Evolutionary conservation across 106 monocot species (phyloP), one percentile per base, ranked within the genome.

Genomic region (Cymbidium sinense): DNA sequence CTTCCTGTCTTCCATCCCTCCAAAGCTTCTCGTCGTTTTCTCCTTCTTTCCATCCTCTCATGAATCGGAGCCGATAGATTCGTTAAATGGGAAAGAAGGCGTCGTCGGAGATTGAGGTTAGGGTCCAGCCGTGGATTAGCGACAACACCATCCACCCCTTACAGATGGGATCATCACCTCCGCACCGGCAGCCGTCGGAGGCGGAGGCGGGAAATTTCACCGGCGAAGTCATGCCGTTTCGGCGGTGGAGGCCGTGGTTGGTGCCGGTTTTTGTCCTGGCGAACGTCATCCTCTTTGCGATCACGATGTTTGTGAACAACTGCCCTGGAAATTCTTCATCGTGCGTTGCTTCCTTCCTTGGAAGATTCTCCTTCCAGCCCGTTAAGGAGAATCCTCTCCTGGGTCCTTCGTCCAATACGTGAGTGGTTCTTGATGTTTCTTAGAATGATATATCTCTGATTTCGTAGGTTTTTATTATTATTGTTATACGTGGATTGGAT

Each of bases 321-420:
- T 91, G 91, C 76, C 91, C 91, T 15, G 31, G 28, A 43, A 84
- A 79, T 27, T 82, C 88, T 18, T 0, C 20, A 0, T 47, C 67
- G 1, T 91, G 91, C 79, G 67, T 78, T 33, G 80, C 77, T 21
- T 33, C 77, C 8, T 79, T 70, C 36, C 85, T 98, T n/a, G 96
- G 96, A 34, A 75, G 96, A 65, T 98, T 98, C 86, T 81, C 96
- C 70, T 98, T 98, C 88, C 90, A 98, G 85, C 88, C 91, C 5
- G 52, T 88, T 74, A 91, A 83, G 76, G 88, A 98, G 85, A 98
- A 98, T 65, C 96, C 94, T 17, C 89, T 98, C 70, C 64, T 94
- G 30, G 96, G 96, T 1, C 96, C 96, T 27, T 94, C 96, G 1
- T 78, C 91, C 23, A 28, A 51, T 9, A 92, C 96, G 96, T 98